These are phyloP conservation scores for Claviceps quebecensis DNA, from an alignment of 2,329 filamentous ascomycete genomes.

Conservation along the genomic window DNA sequence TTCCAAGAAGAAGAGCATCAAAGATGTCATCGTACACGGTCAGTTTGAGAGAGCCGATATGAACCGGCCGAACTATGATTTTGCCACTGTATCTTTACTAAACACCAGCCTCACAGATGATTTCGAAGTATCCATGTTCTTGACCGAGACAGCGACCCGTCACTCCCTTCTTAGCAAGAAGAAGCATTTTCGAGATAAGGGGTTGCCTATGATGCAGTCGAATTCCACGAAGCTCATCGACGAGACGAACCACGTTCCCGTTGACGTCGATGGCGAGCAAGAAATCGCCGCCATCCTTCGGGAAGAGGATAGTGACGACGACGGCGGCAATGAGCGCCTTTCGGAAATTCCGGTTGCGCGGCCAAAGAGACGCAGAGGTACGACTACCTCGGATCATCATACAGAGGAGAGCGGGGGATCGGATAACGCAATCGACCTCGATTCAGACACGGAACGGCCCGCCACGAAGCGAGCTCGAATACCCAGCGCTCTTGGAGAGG, in stretches of 20 bases:
- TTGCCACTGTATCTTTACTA: not conserved
- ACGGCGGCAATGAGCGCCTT: conserved; percentile 13
- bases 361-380: conserved; percentile 17
- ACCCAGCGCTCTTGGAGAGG: conserved; percentile 13
- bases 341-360: conserved; percentile 21
- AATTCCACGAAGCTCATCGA: conserved; percentile 50
- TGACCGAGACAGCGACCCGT: conserved; percentile 71
- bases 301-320: conserved; percentile 35
- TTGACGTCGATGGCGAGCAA: conserved; percentile 26
- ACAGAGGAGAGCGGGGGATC: conserved; percentile 18
- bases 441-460: conserved; percentile 26
- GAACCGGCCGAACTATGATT: not conserved
- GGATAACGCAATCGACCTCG: conserved; percentile 23
- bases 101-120: conserved; percentile 47
- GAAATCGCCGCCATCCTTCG: conserved; percentile 18
- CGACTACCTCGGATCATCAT: conserved; percentile 15
- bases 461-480: conserved; percentile 31
- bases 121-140: conserved; percentile 88
- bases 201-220: conserved; percentile 38
- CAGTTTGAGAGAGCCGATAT: not conserved
- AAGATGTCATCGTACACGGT: conserved; percentile 79
- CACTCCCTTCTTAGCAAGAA: conserved; percentile 79
- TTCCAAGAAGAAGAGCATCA: conserved; percentile 67
- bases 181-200: conserved; percentile 56
- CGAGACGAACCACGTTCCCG: conserved; percentile 37